phyloP scores from a whole-genome alignment of 371 early-diverging fungal genomes.

The Mortierella sp. region DNA sequence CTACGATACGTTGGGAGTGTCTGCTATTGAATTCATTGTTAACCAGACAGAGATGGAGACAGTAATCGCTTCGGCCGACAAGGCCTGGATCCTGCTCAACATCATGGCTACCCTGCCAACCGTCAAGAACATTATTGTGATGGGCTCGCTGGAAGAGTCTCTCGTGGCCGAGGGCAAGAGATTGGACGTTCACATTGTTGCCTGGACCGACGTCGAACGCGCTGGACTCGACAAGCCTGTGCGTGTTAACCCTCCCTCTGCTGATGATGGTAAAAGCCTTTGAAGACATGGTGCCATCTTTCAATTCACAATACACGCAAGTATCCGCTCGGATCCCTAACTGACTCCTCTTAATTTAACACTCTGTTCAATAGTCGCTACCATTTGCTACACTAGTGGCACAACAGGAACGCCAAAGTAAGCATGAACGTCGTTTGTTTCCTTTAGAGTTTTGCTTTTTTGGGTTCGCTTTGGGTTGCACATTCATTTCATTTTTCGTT shows the following conservation, averaged over 20 bases:
- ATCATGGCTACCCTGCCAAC: slow-evolving; percentile 67
- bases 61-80: slow-evolving; percentile 85
- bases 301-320: not conserved
- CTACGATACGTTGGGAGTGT: slow-evolving; percentile 95
- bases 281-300: not conserved
- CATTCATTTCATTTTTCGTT: slow-evolving; percentile 9
- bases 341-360: not conserved
- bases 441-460: not conserved
- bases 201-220: slow-evolving; percentile 80
- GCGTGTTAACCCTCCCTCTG: slow-evolving; percentile 64
- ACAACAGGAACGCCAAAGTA: slow-evolving; percentile 78
- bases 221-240: slow-evolving; percentile 59
- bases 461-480: slow-evolving; percentile 7
- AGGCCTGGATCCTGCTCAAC: slow-evolving; percentile 76
- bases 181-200: slow-evolving; percentile 58
- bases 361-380: slow-evolving; percentile 70
- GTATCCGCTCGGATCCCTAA: not conserved
- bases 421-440: slow-evolving; percentile 51
- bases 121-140: slow-evolving; percentile 79
- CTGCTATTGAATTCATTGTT: slow-evolving; percentile 76
- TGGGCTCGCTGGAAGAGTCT: slow-evolving; percentile 74
- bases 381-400: slow-evolving; percentile 98
- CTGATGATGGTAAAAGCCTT: slow-evolving; percentile 64
- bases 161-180: slow-evolving; percentile 25
- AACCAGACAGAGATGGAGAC: slow-evolving; percentile 81